Evolutionary conservation across 805 yeast genomes (phyloP).

Genomic region (Metschnikowia anglica): DNA sequence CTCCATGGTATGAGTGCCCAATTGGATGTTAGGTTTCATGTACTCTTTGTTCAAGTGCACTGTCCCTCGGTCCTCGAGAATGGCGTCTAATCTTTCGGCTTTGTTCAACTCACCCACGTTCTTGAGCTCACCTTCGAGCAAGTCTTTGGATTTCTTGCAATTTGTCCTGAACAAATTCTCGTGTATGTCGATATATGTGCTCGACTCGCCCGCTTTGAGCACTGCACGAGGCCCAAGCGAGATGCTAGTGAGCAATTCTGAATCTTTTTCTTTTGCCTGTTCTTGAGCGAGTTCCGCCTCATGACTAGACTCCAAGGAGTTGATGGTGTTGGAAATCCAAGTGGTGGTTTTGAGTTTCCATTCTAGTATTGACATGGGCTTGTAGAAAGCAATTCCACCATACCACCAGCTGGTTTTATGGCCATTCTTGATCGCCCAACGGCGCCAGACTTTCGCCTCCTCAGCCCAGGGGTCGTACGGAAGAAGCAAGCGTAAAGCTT

Average conservation of each 20-base stretch:
- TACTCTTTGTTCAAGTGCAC: conserved; percentile 29
- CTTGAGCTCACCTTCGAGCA: conserved; percentile 28
- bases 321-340: conserved; percentile 19
- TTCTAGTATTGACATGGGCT: conserved; percentile 48
- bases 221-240: conserved; percentile 19
- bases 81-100: conserved; percentile 34
- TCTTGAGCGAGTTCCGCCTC: neutral
- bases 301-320: conserved; percentile 13
- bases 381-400: conserved; percentile 57
- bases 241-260: conserved; percentile 15
- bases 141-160: conserved; percentile 17
- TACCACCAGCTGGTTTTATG: conserved; percentile 58
- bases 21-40: conserved; percentile 36
- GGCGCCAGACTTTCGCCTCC: conserved; percentile 58
- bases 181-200: conserved; percentile 29
- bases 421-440: conserved; percentile 49
- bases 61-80: conserved; percentile 33
- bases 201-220: conserved; percentile 16
- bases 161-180: conserved; percentile 28
- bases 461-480: conserved; percentile 70
- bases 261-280: neutral
- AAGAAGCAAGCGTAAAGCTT: conserved; percentile 47
- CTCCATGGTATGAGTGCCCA: conserved; percentile 38
- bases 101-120: conserved; percentile 39
- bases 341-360: conserved; percentile 31